Evolutionary conservation across 2,329 filamentous ascomycete species (phyloP).

Genomic region (Pyrenophora teres): DNA sequence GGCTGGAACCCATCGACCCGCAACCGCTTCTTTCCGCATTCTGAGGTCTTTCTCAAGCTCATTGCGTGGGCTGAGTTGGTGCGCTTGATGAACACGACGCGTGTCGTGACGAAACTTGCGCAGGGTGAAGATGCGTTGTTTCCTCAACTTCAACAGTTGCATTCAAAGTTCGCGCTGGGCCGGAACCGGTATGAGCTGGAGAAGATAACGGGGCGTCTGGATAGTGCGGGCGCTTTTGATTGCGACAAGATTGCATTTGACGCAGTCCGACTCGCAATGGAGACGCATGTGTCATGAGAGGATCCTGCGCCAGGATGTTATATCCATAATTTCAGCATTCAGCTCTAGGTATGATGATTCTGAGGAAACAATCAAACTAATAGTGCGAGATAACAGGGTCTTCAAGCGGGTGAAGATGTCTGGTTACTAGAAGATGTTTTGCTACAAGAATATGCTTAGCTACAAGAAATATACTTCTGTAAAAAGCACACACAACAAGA

Average conservation of each 20-base stretch:
- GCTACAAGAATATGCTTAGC: no score
- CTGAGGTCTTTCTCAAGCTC: slow-evolving; percentile 16
- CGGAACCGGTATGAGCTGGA: slow-evolving; percentile 13
- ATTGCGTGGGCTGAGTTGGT: slow-evolving; percentile 20
- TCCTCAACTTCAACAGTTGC: slow-evolving; percentile 9
- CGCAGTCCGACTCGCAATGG: slow-evolving; percentile 7
- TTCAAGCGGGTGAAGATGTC: no score
- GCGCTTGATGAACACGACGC: slow-evolving; percentile 14
- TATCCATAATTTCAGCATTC: no score
- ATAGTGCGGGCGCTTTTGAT: neutral
- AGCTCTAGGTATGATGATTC: no score
- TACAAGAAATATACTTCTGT: no score
- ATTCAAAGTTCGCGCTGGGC: slow-evolving; percentile 9
- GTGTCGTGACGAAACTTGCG: neutral
- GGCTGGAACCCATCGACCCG: slow-evolving; percentile 9
- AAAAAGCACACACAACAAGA: no score
- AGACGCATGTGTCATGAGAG: neutral
- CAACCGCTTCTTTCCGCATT: slow-evolving; percentile 7
- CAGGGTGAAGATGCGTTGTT: neutral
- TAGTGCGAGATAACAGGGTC: no score
- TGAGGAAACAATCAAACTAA: no score
- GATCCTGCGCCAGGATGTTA: no score
- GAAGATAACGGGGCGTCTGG: slow-evolving; percentile 10
- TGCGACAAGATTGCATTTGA: slow-evolving; percentile 18
- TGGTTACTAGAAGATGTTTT: no score